Percentiles rank a stretch among this genome's conserved stretches.
Evolutionary conservation across 2,329 filamentous ascomycete species (phyloP).

Genomic region (Botrytis paeoniae): DNA sequence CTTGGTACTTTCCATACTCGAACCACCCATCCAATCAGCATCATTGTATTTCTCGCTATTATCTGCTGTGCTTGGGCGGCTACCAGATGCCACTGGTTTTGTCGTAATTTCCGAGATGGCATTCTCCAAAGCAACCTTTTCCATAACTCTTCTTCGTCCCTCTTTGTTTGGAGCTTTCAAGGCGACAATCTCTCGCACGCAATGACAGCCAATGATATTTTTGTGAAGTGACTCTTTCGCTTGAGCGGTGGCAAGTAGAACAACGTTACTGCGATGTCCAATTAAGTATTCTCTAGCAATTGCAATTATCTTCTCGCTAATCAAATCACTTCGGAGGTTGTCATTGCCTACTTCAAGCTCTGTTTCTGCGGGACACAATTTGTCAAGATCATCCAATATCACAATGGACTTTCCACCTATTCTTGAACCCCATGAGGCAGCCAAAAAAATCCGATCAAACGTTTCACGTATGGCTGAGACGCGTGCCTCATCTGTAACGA

Average conservation of each 20-base stretch:
- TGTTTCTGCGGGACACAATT: constrained; percentile 87
- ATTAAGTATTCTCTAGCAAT: constrained; percentile 82
- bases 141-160: constrained; percentile 76
- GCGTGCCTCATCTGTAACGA: constrained; percentile 87
- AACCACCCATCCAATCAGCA: constrained; percentile 72
- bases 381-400: constrained; percentile 89
- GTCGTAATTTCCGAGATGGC: constrained; percentile 42
- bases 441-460: constrained; percentile 78
- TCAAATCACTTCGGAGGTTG: constrained; percentile 86
- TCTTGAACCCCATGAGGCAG: constrained; percentile 85
- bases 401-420: constrained; percentile 81
- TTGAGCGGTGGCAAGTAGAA: constrained; percentile 86
- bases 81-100: constrained; percentile 45
- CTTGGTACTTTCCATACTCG: constrained; percentile 48
- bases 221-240: constrained; percentile 91
- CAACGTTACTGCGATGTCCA: constrained; percentile 68
- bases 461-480: constrained; percentile 90
- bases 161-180: constrained; percentile 93
- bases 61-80: constrained; percentile 52
- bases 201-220: constrained; percentile 84
- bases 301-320: constrained; percentile 80
- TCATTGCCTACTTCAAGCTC: constrained; percentile 92
- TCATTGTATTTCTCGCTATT: constrained; percentile 55
- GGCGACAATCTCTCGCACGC: constrained; percentile 85
- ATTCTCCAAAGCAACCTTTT: constrained; percentile 66